Evolutionary conservation across 2,329 filamentous ascomycete genomes (phyloP), one percentile per base, ranked within the genome.

Genomic region (Ceratocystis eucalypticola): DNA sequence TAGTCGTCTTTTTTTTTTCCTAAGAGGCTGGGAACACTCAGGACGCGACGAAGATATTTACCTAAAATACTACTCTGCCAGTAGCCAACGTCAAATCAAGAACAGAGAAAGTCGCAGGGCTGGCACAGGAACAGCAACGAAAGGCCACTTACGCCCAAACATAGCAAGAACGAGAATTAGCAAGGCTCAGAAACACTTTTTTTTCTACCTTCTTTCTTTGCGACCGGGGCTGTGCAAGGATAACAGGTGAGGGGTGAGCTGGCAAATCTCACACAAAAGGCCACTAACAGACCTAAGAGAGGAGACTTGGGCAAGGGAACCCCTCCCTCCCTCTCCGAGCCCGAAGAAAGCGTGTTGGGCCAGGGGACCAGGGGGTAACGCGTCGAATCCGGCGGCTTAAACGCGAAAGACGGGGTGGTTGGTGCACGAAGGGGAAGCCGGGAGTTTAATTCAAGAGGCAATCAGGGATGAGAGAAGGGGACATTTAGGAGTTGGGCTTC

Each of bases 401-500:
- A 59, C 55, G 55, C 25, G 55, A 59, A 22, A 20, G 53, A 33
- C 53, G 55, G 55, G 55, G 55, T 59, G 55, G 55, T 37, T 59
- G 55, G 55, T 59, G 55, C 55, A 53, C 10, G 10, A 57, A 59
- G 55, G 55, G 15, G 55, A 59, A 37, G 28, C 55, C 55, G 55
- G 30, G 28, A 33, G 55, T 53, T 25, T 53, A 59, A 37, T 8
- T 4, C 55, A 37, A 30, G 28, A 59, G 28, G 5, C 12, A 57
- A 33, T 22, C 53, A 50, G 48, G 37, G 37, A 41, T 41, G 37
- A 15, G 37, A 41, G 37, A 41, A 41, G 37, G 37, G 37, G 12
- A 41, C 37, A 41, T 41, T 41, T 15, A 15, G 37, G 37, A 41
- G 48, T 50, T 25, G 48, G 20, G 48, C 48, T 41, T 53, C 48